phyloP scores from a whole-genome alignment of 192 early-diverging fungal species.

The Ambispora gerdemannii region DNA sequence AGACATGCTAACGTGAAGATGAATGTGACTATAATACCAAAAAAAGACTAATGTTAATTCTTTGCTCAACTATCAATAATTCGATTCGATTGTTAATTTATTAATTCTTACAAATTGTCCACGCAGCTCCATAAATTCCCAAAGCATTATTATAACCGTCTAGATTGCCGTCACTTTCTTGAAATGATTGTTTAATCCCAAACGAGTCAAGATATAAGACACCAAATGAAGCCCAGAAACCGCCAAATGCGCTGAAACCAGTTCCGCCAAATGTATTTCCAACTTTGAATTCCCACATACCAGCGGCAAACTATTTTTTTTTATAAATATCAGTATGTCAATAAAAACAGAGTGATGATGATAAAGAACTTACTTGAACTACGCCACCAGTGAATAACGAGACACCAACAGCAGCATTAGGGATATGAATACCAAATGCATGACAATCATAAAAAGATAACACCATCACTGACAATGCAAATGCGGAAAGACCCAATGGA shows the following conservation, averaged over 20 bases:
- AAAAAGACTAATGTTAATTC: no score
- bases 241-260: conserved; percentile 50
- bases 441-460: neutral
- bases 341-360: conserved; percentile 67
- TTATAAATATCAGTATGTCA: conserved; percentile 29
- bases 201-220: conserved; percentile 4
- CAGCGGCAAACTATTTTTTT: conserved; percentile 58
- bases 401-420: conserved; percentile 68
- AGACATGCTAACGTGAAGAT: conserved; percentile 30
- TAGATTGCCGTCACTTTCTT: neutral
- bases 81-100: neutral
- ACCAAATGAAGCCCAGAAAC: conserved; percentile 27
- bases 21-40: conserved; percentile 18
- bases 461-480: conserved; percentile 47
- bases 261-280: conserved; percentile 84
- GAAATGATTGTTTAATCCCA: no score
- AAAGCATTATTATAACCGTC: conserved; percentile 24
- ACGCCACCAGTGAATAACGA: conserved; percentile 57
- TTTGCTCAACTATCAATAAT: no score
- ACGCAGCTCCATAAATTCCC: neutral
- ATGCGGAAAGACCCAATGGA: conserved; percentile 62
- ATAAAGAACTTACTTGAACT: conserved; percentile 54
- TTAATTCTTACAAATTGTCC: conserved; percentile 24
- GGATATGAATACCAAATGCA: conserved; percentile 46
- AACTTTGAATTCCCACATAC: conserved; percentile 80